Base-by-base conservation (phyloP, 345 rosid genomes). In the Eucalyptus sp. region DNA sequence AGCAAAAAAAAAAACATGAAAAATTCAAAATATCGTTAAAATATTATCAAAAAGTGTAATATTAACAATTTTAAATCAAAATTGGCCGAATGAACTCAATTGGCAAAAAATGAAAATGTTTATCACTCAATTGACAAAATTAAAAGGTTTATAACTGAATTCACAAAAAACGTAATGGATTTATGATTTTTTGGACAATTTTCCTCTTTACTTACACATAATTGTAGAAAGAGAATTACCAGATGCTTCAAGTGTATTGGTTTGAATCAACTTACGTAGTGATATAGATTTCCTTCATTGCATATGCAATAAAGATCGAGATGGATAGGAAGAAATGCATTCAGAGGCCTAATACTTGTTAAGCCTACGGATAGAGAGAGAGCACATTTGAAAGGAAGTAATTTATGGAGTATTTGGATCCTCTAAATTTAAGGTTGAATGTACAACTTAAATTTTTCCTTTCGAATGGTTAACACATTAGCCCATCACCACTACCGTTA, bases 91-190 rank as follows among this genome's bases (percentile, higher is more conserved):
- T 52, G 1, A 10, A 52, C 2, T 52, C 10, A 52, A 52, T 4
- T 18, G 2, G 1, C 25, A 52, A 52, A 52, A 52, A 52, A 5
- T 52, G 10, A 20, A 20, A 52, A 52, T 1, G 10, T 52, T 52
- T 52, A 20, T 52, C 0, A 52, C 2, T 52, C 1, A 20, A 52
- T 52, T 52, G 2, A 0, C 2, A 52, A 52, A 20, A 20, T 52
- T 8, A 2, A 52, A 52, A 52, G 0, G 0, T 52, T 52, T 52
- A 52, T 52, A 10, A 52, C 2, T 52, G 0, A 52, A 20, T 20
- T 20, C 0, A 25, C 22, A 52, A 20, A 52, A 52, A 52, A 20
- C 0, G 0, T 52, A 52, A 7, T 52, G 10, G 0, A 52, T 52
- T 52, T 52, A 52, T 52, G 58, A 52, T 52, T 52, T 52, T 52